Evolutionary conservation across 2,329 filamentous ascomycete species (phyloP), one percentile per base, ranked within the genome.

Genomic region (Immersiporthe knoxdaviesiana): DNA sequence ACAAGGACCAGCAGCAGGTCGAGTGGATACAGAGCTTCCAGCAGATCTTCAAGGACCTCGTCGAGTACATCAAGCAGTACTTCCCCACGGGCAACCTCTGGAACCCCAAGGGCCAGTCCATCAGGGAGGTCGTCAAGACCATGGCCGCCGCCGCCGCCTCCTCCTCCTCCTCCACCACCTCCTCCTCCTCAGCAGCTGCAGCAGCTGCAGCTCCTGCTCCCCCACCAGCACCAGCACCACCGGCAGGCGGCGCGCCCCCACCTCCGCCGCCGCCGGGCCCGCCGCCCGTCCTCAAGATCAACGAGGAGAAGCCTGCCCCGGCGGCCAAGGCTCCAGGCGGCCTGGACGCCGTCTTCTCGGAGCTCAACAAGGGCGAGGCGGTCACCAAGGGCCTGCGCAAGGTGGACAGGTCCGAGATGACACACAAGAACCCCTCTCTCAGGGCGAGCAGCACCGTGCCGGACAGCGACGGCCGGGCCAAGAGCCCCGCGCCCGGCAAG

Each of bases 371-470:
- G 78, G 96, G 96, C 68, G 89, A 92, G 70, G 85, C 88, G n/a
- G 92, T 99, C 70, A 99, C 96, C 4, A 90, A 92, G 73, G 90
- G 92, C 41, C 85, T 99, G 47, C 91, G 92, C 74, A 99, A 97
- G 84, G 96, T 99, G 63, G 95, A 97, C 82, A 91, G 91, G 77
- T 96, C 92, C 66, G 87, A 98, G 80, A 97, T 97, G 95, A 99
- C 96, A 70, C 96, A 99, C 82, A 98, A 98, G 84, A 99, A 99
- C 81, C 96, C 96, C 18, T 88, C 90, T 12, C 84, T 99, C 69
- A 90, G 96, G 72, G 87, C 92, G 32, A 84, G 84, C 71, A 91
- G 92, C 16, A 86, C 88, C 1, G 92, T 95, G 3, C 85, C 92
- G 37, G 87, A 85, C 30, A 85, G 84, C 70, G 83, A 84, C 8